Base-by-base conservation (phyloP, 1,284 basidiomycete genomes). In the Retiboletus flavoniger region DNA sequence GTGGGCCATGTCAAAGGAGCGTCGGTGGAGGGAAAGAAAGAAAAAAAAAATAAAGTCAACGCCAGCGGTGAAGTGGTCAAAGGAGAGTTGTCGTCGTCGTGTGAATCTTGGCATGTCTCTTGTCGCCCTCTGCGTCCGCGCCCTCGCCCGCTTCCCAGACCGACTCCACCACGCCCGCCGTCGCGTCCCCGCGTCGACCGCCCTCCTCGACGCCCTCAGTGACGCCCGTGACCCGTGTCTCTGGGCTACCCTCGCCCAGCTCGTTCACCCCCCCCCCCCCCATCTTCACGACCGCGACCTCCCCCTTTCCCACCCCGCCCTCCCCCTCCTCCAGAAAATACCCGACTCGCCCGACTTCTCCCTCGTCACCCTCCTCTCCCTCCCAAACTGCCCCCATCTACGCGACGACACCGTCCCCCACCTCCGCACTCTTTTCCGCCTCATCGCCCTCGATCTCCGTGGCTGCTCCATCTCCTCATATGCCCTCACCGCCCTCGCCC, bases 391-490 rank as follows among this genome's bases (percentile, higher is more conserved):
- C 60, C 39, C 54, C 6, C 72, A 79, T 17, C 71, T 90, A 1
- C 79, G 74, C 21, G 87, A 90, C 65, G 69, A 78, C 19, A 79
- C 76, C 38, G 72, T 87, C 17, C 51, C 74, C 19, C 61, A 71
- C 10, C 72, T 89, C 14, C 78, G 76, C 32, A 60, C 68, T 6
- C 73, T 90, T 9, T 78, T 79, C 59, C 72, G 73, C 5, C 72
- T 90, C 19, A 63, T 72, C 39, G 87, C 82, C 0, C 70, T 90
- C n/a, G 85, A 90, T 65, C 75, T 80, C 11, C 82, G 81, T 54
- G 68, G 67, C 4, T 84, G 84, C 2, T 29, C 56, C 1, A 62
- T 91, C 21, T 78, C 80, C 3, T 60, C 78, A 2, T 75, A 78
- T 60, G 85, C 80, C 9, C 65, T 91, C 45, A 72, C 71, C 35